A percentile compares a stretch with the other conserved stretches of the same genome.
These are phyloP conservation scores for Pleurotus djamor DNA, from an alignment of 768 basidiomycete species.

Conservation along the genomic window DNA sequence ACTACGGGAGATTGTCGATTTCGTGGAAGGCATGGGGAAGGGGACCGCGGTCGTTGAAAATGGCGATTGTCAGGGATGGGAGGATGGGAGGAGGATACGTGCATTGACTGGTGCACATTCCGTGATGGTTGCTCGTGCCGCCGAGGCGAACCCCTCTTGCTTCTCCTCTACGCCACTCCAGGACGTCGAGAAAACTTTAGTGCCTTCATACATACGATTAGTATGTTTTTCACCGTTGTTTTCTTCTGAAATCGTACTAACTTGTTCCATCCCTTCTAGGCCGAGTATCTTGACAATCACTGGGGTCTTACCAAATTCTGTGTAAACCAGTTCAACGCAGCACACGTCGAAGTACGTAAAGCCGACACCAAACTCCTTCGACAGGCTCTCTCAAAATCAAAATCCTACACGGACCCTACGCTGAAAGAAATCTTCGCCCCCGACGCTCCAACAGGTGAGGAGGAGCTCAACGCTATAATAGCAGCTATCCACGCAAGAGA, in stretches of 20 bases:
- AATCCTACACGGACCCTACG: constrained; percentile 55
- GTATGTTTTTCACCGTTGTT: constrained; percentile 30
- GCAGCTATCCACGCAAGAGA: constrained; percentile 44
- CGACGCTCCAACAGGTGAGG: constrained; percentile 52
- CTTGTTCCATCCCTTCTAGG: constrained; percentile 33
- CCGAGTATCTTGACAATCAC: constrained; percentile 73
- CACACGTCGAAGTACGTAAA: constrained; percentile 54
- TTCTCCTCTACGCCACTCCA: constrained; percentile 69
- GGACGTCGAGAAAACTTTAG: constrained; percentile 66
- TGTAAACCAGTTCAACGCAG: constrained; percentile 75
- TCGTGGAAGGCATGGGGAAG: constrained; percentile 70
- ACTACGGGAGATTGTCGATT: constrained; percentile 82
- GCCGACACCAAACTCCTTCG: constrained; percentile 55
- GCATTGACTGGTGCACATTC: constrained; percentile 83
- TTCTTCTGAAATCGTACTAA: neutral
- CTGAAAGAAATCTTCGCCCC: constrained; percentile 38
- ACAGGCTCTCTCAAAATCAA: constrained; percentile 55
- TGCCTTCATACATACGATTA: constrained; percentile 74
- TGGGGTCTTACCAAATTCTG: constrained; percentile 91
- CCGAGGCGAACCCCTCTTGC: constrained; percentile 89
- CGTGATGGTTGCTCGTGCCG: constrained; percentile 95
- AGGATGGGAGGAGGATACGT: constrained; percentile 76
- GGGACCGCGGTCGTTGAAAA: constrained; percentile 92
- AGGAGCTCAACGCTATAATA: constrained; percentile 57
- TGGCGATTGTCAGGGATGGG: constrained; percentile 82